A percentile compares a stretch with the other conserved stretches of the same genome.
These are phyloP conservation scores for Leucosporidium yakuticum DNA, from an alignment of 768 basidiomycete genomes.

Conservation along the genomic window DNA sequence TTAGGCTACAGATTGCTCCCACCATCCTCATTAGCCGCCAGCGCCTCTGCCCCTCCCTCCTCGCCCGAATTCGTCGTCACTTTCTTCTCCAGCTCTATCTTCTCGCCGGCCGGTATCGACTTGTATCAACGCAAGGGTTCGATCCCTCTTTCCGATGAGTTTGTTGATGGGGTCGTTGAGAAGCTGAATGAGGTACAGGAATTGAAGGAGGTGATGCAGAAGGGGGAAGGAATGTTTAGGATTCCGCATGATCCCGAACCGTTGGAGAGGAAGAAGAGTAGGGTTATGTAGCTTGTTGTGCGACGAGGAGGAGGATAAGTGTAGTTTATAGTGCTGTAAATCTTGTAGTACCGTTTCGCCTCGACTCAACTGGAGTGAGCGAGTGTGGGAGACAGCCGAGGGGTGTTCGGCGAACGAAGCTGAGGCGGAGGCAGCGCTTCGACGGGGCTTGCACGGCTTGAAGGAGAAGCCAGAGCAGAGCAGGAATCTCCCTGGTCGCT, in stretches of 20 bases:
- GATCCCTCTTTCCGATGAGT: too few species aligned
- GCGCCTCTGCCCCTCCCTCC: not conserved
- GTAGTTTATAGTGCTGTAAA: too few species aligned
- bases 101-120: constrained; percentile 50
- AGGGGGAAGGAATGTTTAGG: constrained; percentile 20
- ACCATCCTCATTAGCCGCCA: not conserved
- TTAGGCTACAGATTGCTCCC: constrained; percentile 40
- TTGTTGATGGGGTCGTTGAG: constrained; percentile 27
- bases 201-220: constrained; percentile 30
- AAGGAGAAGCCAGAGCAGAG: too few species aligned
- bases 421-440: too few species aligned
- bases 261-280: not conserved
- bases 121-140: constrained; percentile 43
- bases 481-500: too few species aligned
- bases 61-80: constrained; percentile 39
- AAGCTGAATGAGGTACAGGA: constrained; percentile 7
- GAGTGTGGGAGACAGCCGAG: too few species aligned
- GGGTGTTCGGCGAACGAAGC: too few species aligned
- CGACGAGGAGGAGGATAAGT: too few species aligned
- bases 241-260: constrained; percentile 14
- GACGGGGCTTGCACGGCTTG: too few species aligned
- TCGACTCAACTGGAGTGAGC: too few species aligned
- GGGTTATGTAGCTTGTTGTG: too few species aligned
- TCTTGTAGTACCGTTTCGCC: too few species aligned
- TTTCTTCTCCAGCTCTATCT: constrained; percentile 49